These are phyloP conservation scores for Pseudogymnoascus sp. DNA, from an alignment of 2,329 filamentous ascomycete genomes.

Conservation along the genomic window DNA sequence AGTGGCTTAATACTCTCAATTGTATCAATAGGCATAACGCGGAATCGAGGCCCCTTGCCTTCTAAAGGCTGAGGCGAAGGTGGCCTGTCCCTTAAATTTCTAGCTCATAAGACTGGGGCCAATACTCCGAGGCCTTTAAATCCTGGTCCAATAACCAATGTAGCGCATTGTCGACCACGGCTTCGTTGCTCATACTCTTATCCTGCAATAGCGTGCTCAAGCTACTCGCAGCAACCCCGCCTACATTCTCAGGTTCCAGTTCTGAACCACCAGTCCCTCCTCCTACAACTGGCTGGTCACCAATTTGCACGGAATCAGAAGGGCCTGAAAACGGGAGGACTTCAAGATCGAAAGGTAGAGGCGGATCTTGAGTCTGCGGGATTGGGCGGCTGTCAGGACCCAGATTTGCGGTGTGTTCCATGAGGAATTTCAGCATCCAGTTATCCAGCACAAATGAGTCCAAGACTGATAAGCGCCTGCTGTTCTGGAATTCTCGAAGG, in stretches of 20 bases:
- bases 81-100: not conserved
- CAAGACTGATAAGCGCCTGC: constrained; percentile 29
- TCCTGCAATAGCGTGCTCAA: constrained; percentile 1
- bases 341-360: not conserved
- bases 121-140: not conserved
- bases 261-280: not conserved
- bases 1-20: no score
- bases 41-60: no score
- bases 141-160: constrained; percentile 1
- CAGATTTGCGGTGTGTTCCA: constrained; percentile 10
- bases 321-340: not conserved
- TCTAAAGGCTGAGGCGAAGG: no score
- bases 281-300: not conserved
- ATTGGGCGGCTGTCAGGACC: not conserved
- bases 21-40: no score
- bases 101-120: not conserved
- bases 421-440: constrained; percentile 34
- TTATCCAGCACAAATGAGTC: constrained; percentile 32
- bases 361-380: not conserved
- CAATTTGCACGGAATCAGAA: not conserved
- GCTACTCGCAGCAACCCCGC: not conserved
- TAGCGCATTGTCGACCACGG: constrained; percentile 7
- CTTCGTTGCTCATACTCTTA: constrained; percentile 8
- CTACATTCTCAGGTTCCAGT: not conserved
- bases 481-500: constrained; percentile 34